Evolutionary conservation across 371 early-diverging fungal genomes (phyloP), one percentile per base, ranked within the genome.

Genomic region (Phascolomyces articulosus): DNA sequence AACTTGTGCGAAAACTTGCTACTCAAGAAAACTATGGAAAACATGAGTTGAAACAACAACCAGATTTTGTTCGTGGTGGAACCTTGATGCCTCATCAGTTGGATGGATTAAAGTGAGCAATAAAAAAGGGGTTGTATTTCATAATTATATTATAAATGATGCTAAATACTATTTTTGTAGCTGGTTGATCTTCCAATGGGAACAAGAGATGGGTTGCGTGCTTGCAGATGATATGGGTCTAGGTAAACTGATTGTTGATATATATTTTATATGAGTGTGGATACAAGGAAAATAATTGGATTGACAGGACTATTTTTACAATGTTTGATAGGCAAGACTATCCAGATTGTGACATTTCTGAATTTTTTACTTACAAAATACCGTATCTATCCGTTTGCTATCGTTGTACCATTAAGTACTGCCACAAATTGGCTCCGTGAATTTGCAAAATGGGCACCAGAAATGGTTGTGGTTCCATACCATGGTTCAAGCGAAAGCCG

Each of bases 191-290:
- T 90, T 87, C 77, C 86, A 90, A 65, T 89, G 93, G 91, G 77
- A 77, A 65, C 67, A 75, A 54, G 29, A 75, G 38, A 70, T 80
- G 63, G 75, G 89, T 0, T 85, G 88, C 62, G 93, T 98, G 40
- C 84, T 98, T 57, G 98, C 98, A 2, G 98, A 98, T 78, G 95
- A 96, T 71, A 95, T 95, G 94, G 95, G 95, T 9, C 73, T 96
- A 61, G 98, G 94, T 65, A 88, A 64, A 10, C 23, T 27, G 8
- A 31, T 58, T 96, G 6, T 91, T 63, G 86, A 79, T 85, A n/a
- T n/a, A n/a, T n/a, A n/a, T 55, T 41, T 62, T 58, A 28, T 16
- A 56, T 7, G 20, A 31, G 4, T n/a, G 8, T n/a, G 44, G 16
- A n/a, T 18, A 18, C 16, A 13, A 7, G 15, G 16, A 4, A 18